Base-by-base conservation (phyloP, 805 yeast species). In the Barnettozyma pratensis region DNA sequence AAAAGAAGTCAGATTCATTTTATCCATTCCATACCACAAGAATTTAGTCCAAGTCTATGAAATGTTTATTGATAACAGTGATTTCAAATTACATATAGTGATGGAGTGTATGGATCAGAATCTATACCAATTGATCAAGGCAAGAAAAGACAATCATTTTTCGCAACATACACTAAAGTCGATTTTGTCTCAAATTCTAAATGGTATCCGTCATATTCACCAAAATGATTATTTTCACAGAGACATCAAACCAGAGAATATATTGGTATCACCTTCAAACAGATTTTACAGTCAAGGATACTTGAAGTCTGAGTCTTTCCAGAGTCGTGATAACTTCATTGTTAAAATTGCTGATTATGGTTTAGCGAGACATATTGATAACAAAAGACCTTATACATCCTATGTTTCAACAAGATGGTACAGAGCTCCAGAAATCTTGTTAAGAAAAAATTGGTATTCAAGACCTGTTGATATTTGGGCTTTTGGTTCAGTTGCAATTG, bases 241-340 rank as follows among this genome's bases (percentile, higher is more conserved):
- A 49, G 99, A 92, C 70, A 75, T 92, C 43, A 92, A 92, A 66
- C 98, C 99, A 0, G 97, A 92, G 60, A 92, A 92, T 65, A 84
- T 92, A 28, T 75, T 92, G 55, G 79, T 91, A 5, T 73, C 82
- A 36, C 80, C 83, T 26, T 67, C 84, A 6, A 65, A 68, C 37
- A 73, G 73, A 44, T 85, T 76, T 58, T 84, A 77, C 62, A 65
- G 67, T 63, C 63, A 69, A 53, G 56, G 59, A 9, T 64, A 65
- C 53, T 44, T 65, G 12, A 27, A 39, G 25, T 46, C 53, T 2
- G 45, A 47, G 5, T 49, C 52, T 1, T 61, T 60, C 10, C 55
- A 57, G 29, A 56, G 54, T 44, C 52, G 58, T 14, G 71, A 69
- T 42, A 70, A 64, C 48, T 87, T 81, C 56, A 76, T 85, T 12